phyloP scores from a whole-genome alignment of 768 basidiomycete genomes.

The Collybiopsis luxurians region DNA sequence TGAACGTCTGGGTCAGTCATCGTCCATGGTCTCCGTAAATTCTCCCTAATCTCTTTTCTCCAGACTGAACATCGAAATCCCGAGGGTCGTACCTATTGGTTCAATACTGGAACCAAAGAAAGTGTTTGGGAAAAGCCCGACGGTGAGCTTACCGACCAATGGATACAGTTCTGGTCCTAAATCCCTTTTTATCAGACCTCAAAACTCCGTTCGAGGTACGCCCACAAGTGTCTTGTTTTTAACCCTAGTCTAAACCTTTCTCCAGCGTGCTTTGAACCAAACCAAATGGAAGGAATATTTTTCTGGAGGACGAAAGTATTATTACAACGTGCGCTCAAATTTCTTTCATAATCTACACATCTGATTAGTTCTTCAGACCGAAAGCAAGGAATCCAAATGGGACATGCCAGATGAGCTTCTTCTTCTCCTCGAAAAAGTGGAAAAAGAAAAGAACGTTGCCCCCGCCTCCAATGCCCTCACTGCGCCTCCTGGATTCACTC shows the following conservation, averaged over 20 bases:
- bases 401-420: slow-evolving; percentile 93
- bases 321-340: slow-evolving; percentile 64
- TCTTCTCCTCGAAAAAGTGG: slow-evolving; percentile 80
- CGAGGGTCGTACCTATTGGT: slow-evolving; percentile 99
- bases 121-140: slow-evolving; percentile 99
- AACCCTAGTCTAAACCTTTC: slow-evolving; percentile 4
- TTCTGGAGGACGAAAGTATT: slow-evolving; percentile 87
- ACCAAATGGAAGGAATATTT: slow-evolving; percentile 98
- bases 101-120: slow-evolving; percentile 82
- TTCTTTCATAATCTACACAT: neutral
- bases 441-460: slow-evolving; percentile 62
- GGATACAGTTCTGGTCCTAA: neutral
- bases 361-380: slow-evolving; percentile 46
- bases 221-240: neutral
- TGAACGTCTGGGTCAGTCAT: slow-evolving; percentile 8
- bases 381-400: slow-evolving; percentile 95
- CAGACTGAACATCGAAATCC: slow-evolving; percentile 94
- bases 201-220: slow-evolving; percentile 90
- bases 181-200: slow-evolving; percentile 49
- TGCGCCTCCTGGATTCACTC: slow-evolving; percentile 44
- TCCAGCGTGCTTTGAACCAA: slow-evolving; percentile 78
- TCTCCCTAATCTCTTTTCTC: neutral
- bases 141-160: slow-evolving; percentile 42
- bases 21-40: neutral
- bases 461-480: slow-evolving; percentile 17